Evolutionary conservation across 176 grass and related monocot genomes (phyloP), one percentile per base, ranked within the genome.

Genomic region (Oryza australiensis): DNA sequence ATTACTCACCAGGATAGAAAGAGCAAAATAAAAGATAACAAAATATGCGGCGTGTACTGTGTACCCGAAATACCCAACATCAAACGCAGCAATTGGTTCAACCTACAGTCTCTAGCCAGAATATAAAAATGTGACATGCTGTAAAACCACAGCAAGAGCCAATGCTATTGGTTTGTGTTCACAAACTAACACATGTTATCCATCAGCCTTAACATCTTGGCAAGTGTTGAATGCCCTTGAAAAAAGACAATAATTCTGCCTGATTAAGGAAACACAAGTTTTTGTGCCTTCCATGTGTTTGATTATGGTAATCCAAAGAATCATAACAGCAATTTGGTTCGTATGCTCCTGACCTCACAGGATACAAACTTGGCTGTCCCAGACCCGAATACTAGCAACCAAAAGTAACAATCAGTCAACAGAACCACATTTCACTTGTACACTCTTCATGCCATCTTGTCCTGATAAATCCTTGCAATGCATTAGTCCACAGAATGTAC

Each of bases 261-360:
- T 33, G 64, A 42, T 29, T 60, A 51, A 69, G 22, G 24, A 77
- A 84, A 71, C 40, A 64, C 14, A 29, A 75, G 45, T 62, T 5
- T 38, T 6, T 38, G 53, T 53, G 68, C 14, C 26, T 85, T 73
- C 73, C 26, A 65, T 76, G 72, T 57, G 35, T 85, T 23, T 38
- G 2, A 26, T 71, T 65, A 72, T 75, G 20, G 55, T 64, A 75
- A 38, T 67, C 42, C 57, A 74, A 80, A 37, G 27, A 74, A 76
- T 37, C 27, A 45, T 45, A 77, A 26, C 15, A 68, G 37, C 32
- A 71, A 27, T 81, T 63, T 65, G 29, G 38, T 16, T 35, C 20
- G 22, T 68, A 26, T 63, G 76, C 71, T 85, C 40, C 53, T 80
- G 87, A 80, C 24, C 70, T 85, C 71, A 71, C 7, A 80, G 62